These are phyloP conservation scores for Alternaria dauci DNA, from an alignment of 2,329 filamentous ascomycete species.

Conservation along the genomic window DNA sequence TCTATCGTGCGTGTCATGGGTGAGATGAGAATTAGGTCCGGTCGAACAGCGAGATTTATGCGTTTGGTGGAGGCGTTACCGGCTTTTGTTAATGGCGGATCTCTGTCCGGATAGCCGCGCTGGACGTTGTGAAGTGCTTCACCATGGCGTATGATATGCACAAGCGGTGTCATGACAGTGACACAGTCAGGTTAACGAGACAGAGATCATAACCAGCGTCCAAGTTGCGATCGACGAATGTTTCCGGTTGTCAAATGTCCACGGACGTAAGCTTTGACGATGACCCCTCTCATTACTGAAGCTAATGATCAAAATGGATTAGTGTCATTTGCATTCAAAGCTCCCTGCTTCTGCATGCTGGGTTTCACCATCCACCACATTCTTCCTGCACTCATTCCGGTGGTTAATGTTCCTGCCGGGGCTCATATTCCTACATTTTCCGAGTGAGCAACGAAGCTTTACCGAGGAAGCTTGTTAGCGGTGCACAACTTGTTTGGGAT, in stretches of 20 bases:
- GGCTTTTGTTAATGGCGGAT: constrained; percentile 30
- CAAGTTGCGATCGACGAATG: not conserved
- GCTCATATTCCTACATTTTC: not conserved
- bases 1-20: constrained; percentile 37
- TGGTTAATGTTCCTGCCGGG: not conserved
- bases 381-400: not conserved
- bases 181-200: not conserved
- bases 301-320: not conserved
- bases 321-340: not conserved
- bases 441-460: not conserved
- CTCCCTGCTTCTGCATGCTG: not conserved
- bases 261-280: not conserved
- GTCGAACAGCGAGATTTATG: constrained; percentile 12
- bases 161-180: constrained; percentile 2
- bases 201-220: not conserved
- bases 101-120: constrained; percentile 21
- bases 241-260: not conserved
- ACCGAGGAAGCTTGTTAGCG: not conserved
- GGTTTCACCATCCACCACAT: not conserved
- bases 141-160: constrained; percentile 34
- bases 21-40: constrained; percentile 34
- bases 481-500: not conserved
- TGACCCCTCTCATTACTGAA: not conserved
- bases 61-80: constrained; percentile 21
- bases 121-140: constrained; percentile 34